Evolutionary conservation across 176 grass and related monocot species (phyloP).

Genomic region (Canna indica): DNA sequence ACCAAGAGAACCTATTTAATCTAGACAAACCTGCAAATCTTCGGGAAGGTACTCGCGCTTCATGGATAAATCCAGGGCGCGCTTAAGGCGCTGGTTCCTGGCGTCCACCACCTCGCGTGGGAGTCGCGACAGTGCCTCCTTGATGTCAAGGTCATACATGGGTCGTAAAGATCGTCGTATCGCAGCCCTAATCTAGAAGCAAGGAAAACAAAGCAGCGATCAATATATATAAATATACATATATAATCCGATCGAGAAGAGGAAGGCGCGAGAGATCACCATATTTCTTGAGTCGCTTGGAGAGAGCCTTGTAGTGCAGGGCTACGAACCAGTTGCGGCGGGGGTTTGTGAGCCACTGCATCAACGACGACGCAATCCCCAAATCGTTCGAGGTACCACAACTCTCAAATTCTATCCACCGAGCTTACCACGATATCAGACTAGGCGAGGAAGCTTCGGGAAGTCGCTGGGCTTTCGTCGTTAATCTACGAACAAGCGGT

Average conservation of each 20-base stretch:
- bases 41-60: conserved; percentile 91
- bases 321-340: conserved; percentile 66
- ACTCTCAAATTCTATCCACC: too few species aligned
- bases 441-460: too few species aligned
- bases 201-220: neutral
- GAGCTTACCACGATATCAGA: too few species aligned
- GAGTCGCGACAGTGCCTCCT: conserved; percentile 78
- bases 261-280: conserved; percentile 22
- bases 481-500: too few species aligned
- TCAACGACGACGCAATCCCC: conserved; percentile 33
- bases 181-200: conserved; percentile 42
- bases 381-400: neutral
- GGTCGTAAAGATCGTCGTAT: conserved; percentile 93
- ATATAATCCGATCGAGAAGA: too few species aligned
- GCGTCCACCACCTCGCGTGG: conserved; percentile 84
- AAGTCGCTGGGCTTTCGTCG: too few species aligned
- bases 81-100: conserved; percentile 88
- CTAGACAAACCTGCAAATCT: conserved; percentile 45
- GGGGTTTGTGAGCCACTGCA: conserved; percentile 74
- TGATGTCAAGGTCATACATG: conserved; percentile 71
- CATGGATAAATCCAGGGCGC: conserved; percentile 91
- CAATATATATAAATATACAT: too few species aligned
- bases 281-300: conserved; percentile 71
- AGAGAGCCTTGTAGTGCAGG: conserved; percentile 61
- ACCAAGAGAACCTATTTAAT: too few species aligned